Conservation (phyloP, 805 yeast species). For the Henningerozyma blattae region DNA sequence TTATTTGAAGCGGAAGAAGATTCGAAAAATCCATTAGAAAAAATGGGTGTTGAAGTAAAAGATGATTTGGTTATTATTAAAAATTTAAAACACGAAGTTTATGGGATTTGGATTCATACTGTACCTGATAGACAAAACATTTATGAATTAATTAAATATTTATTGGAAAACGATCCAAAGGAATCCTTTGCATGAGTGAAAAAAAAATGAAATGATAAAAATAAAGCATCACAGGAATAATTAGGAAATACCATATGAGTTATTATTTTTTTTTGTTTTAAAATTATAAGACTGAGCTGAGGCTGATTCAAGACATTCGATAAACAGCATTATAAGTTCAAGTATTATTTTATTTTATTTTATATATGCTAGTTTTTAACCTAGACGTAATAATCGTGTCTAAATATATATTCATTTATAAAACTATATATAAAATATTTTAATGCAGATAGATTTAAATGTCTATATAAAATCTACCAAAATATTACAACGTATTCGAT, state of each 20-base stretch:
- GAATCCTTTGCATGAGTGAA: constrained; percentile 17
- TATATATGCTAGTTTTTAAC: too few species aligned
- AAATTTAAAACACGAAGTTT: constrained; percentile 55
- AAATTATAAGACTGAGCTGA: too few species aligned
- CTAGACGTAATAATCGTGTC: too few species aligned
- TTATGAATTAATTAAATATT: constrained; percentile 31
- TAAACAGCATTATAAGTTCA: too few species aligned
- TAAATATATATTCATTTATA: too few species aligned
- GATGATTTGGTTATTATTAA: constrained; percentile 61
- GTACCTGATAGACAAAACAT: constrained; percentile 53
- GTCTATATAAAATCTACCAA: too few species aligned
- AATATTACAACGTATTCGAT: too few species aligned
- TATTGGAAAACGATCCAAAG: constrained; percentile 23
- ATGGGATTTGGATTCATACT: constrained; percentile 70
- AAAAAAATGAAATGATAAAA: not conserved
- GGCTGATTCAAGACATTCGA: too few species aligned
- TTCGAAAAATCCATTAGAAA: constrained; percentile 24
- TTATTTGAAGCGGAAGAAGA: constrained; percentile 24
- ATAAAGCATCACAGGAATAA: not conserved
- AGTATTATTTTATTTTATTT: too few species aligned
- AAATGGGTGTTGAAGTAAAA: constrained; percentile 55
- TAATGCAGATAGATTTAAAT: too few species aligned
- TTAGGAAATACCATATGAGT: not conserved
- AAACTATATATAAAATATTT: too few species aligned
- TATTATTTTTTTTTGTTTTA: too few species aligned